phyloP scores from a whole-genome alignment of 441 rosid genomes.

The Aleurites moluccanus region DNA sequence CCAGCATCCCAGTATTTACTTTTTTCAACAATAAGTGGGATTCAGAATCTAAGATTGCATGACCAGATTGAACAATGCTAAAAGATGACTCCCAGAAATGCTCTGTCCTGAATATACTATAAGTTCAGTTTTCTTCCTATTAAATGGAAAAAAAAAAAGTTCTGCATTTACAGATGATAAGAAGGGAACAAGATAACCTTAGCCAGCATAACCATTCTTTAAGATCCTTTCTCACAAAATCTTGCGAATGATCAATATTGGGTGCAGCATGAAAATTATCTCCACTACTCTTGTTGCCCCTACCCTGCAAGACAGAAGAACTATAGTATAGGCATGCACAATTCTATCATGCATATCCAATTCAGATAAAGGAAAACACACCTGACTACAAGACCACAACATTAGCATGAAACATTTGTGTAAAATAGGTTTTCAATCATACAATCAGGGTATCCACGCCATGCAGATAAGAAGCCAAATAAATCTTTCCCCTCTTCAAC shows the following conservation, averaged over 20 bases:
- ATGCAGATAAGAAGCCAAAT: not conserved
- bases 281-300: conserved; percentile 97
- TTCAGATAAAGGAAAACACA: conserved; percentile 7
- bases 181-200: conserved; percentile 48
- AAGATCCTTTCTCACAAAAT: conserved; percentile 89
- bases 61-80: not conserved
- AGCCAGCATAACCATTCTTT: conserved; percentile 96
- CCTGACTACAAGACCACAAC: not conserved
- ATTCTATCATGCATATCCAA: conserved; percentile 9
- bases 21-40: not conserved
- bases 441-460: not conserved
- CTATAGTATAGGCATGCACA: not conserved
- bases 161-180: conserved; percentile 2
- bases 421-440: not conserved
- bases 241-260: conserved; percentile 97
- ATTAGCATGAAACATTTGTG: not conserved
- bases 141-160: not conserved
- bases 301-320: conserved; percentile 58
- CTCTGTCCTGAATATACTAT: not conserved
- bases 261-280: conserved; percentile 99
- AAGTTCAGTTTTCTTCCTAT: not conserved
- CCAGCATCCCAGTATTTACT: not conserved
- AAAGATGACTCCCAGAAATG: not conserved
- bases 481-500: not conserved
- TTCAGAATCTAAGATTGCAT: not conserved